Conservation (phyloP, 768 basidiomycete genomes). For the Gymnopilus dilepis region DNA sequence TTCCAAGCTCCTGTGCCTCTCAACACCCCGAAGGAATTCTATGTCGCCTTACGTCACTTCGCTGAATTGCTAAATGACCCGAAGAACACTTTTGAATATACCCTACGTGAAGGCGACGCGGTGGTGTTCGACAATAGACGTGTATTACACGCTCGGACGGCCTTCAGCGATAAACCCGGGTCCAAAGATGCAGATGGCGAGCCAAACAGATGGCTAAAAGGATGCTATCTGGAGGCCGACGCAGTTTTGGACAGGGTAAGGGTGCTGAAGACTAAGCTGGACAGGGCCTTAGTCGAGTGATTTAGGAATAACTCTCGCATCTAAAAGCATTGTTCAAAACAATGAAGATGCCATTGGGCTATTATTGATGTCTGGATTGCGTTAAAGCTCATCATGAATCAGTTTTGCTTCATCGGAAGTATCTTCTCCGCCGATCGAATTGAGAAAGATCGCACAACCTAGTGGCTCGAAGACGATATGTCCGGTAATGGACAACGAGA, state of each 20-base stretch:
- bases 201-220: conserved; percentile 87
- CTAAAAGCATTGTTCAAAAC: no score
- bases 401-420: background rate
- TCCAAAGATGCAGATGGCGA: conserved; percentile 46
- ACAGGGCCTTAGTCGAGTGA: conserved; percentile 6
- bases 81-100: conserved; percentile 60
- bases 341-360: background rate
- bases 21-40: conserved; percentile 60
- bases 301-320: no score
- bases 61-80: conserved; percentile 59
- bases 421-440: background rate
- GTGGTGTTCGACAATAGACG: conserved; percentile 93
- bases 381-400: conserved; percentile 12
- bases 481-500: background rate
- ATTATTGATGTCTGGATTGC: background rate
- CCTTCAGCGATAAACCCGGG: conserved; percentile 58
- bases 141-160: conserved; percentile 85
- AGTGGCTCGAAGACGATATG: conserved; percentile 6
- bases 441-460: conserved; percentile 12
- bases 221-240: conserved; percentile 79
- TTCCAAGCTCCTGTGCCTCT: conserved; percentile 85
- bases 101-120: conserved; percentile 80
- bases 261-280: conserved; percentile 46
- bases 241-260: conserved; percentile 64
- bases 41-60: conserved; percentile 67